Evolutionary conservation across 345 rosid species (phyloP), one percentile per base, ranked within the genome.

Genomic region (Eucalyptus virginea): DNA sequence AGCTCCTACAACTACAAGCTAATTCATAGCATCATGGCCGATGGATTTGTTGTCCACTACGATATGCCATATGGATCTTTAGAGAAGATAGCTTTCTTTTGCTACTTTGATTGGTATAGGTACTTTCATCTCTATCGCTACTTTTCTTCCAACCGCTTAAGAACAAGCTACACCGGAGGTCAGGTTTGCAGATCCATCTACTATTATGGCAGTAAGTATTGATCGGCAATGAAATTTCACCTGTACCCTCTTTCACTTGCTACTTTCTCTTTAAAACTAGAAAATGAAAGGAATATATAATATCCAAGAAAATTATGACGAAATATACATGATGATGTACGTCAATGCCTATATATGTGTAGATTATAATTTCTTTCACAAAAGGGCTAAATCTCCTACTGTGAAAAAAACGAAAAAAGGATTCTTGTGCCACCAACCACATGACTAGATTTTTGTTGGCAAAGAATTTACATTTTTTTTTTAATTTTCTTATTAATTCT

Each of bases 81-180:
- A n/a, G n/a, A n/a, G n/a, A n/a, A n/a, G n/a, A n/a, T n/a, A n/a
- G n/a, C n/a, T n/a, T 62, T 13, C 4, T 62, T 62, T 62, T 62
- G 69, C 34, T 30, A 62, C 69, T 13, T 0, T 30, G 4, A 60
- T 60, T 12, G 4, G 7, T 60, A 60, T 6, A 0, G 5, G 16
- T 60, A 60, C 69, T 60, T 60, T 60, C 8, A 13, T 12, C 3
- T 60, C 69, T 6, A 28, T 28, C 4, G 2, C 17, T 0, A 6
- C 17, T 12, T 60, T 62, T 1, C 28, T 30, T 62, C 69, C 18
- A 1, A 2, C 1, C 52, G 52, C 52, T 50, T 50, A 2, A 0
- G 1, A 6, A 2, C 1, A 4, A 2, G 14, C 30, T 0, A 4
- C 30, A 10, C 2, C 14, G 2, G 4, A 58, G 67, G 16, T 62